These are phyloP conservation scores for Alternaria postmessia DNA, from an alignment of 2,329 filamentous ascomycete species.

Conservation along the genomic window DNA sequence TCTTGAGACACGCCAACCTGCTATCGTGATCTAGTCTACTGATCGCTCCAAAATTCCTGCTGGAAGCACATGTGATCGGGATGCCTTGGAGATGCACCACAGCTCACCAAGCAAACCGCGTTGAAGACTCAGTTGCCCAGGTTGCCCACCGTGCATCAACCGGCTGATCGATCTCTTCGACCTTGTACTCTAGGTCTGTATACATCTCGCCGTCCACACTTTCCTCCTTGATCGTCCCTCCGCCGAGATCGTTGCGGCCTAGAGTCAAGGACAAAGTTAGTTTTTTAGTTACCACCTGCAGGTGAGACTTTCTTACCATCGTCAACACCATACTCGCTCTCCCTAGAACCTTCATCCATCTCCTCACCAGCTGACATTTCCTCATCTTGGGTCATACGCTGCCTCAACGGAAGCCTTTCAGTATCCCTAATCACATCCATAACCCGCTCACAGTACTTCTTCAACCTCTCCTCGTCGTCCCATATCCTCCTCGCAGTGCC, in stretches of 20 bases:
- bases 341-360: not conserved
- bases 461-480: not conserved
- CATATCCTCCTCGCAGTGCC: not conserved
- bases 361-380: not conserved
- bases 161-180: not conserved
- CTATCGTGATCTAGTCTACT: not conserved
- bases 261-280: not conserved
- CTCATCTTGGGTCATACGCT: not conserved
- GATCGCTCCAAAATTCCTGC: not conserved
- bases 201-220: not conserved
- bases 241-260: not conserved
- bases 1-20: not conserved
- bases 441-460: not conserved
- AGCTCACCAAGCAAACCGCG: not conserved
- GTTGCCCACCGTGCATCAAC: not conserved
- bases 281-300: not conserved
- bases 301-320: not conserved
- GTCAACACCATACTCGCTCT: not conserved
- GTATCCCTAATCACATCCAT: not conserved
- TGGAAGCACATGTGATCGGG: not conserved
- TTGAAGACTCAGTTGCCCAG: not conserved
- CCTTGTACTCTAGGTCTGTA: not conserved
- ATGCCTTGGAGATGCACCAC: not conserved
- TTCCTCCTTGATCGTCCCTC: not conserved
- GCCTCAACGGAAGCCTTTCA: not conserved